phyloP scores from a whole-genome alignment of 768 basidiomycete genomes.

The Xanthoconium purpureum region DNA sequence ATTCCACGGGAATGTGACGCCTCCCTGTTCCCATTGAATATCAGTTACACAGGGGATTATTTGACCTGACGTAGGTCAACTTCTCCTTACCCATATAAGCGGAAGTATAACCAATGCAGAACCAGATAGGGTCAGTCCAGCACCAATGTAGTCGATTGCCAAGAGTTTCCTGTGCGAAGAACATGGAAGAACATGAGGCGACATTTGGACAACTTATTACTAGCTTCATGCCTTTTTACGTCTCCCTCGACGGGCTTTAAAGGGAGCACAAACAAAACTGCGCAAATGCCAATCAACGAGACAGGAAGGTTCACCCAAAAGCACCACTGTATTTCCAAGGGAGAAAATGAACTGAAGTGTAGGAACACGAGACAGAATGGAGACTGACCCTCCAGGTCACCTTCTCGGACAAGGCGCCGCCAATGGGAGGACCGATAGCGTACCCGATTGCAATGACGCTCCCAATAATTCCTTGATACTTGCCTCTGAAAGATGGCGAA shows the following conservation, averaged over 20 bases:
- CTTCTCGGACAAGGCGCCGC: neutral
- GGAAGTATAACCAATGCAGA: neutral
- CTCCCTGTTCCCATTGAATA: neutral
- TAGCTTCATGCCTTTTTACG: neutral
- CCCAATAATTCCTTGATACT: neutral
- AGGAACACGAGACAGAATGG: neutral
- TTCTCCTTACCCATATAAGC: neutral
- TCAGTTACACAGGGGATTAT: neutral
- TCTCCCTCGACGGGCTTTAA: neutral
- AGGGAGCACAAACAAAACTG: neutral
- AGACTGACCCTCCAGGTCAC: neutral
- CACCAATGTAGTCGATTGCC: neutral
- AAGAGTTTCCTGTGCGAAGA: neutral
- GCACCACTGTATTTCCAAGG: neutral
- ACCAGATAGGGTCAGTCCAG: neutral
- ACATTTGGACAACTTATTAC: no score
- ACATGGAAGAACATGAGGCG: neutral
- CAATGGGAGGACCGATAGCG: neutral
- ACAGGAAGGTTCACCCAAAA: neutral
- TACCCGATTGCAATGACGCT: neutral
- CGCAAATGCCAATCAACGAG: neutral
- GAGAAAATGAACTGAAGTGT: neutral
- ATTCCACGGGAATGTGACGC: neutral
- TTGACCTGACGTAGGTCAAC: neutral
- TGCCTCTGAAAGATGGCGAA: neutral